Evolutionary conservation across 176 grass and related monocot species (phyloP).

Genomic region (Puya raimondii): DNA sequence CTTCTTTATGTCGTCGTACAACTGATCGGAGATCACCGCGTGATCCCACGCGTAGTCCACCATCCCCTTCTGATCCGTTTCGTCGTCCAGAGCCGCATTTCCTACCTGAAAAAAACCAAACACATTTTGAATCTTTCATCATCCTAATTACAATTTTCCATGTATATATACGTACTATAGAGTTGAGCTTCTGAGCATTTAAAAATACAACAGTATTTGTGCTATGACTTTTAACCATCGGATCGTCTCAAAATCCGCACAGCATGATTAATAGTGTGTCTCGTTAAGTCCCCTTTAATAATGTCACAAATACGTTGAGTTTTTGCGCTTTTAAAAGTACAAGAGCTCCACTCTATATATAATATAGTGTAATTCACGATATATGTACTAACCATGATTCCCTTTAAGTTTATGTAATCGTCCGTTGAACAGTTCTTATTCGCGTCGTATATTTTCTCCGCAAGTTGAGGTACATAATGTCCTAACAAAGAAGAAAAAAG

Average conservation of each 20-base stretch:
- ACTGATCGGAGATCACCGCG: conserved; percentile 81
- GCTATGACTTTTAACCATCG: too few relatives aligned
- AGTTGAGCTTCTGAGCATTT: too few relatives aligned
- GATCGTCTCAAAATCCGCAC: too few relatives aligned
- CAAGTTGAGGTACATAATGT: conserved; percentile 92
- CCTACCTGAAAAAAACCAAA: conserved; percentile 43
- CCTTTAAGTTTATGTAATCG: conserved; percentile 77
- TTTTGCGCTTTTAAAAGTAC: too few relatives aligned
- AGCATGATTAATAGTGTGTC: too few relatives aligned
- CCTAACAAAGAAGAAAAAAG: conserved; percentile 25
- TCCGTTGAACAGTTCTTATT: conserved; percentile 60
- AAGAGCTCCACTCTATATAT: too few relatives aligned
- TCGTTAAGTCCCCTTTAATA: too few relatives aligned
- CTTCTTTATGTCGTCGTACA: conserved; percentile 60
- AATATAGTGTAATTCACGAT: neutral
- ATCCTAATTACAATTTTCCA: too few relatives aligned
- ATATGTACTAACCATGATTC: conserved; percentile 48
- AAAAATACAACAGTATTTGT: too few relatives aligned
- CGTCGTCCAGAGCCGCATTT: conserved; percentile 80
- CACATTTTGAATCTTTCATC: too few relatives aligned
- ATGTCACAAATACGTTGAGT: neutral
- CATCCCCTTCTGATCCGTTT: conserved; percentile 78
- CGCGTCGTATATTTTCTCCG: conserved; percentile 84
- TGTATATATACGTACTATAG: too few relatives aligned
- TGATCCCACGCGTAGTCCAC: conserved; percentile 96